Percentiles rank a stretch among this genome's conserved stretches.
Conservation (phyloP, 2,329 filamentous ascomycete genomes). For the Paecilomyces sp. region DNA sequence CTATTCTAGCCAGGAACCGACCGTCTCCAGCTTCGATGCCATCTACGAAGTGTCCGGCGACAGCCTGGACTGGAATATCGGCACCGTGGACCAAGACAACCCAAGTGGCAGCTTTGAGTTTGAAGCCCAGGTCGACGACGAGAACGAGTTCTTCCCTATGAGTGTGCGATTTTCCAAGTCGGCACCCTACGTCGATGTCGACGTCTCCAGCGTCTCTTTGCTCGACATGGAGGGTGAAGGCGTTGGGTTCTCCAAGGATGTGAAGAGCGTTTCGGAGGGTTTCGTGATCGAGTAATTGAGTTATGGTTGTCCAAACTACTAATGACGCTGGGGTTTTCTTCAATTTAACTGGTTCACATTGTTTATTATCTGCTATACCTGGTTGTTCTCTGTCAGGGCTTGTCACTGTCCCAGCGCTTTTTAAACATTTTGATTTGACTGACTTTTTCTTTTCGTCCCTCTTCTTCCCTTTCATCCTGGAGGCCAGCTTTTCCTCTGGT, state of each 20-base stretch:
- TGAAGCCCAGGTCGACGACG: constrained; percentile 79
- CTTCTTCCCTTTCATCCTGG: not conserved
- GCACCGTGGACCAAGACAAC: constrained; percentile 75
- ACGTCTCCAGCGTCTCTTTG: constrained; percentile 53
- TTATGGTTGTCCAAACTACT: not conserved
- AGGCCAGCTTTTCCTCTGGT: not conserved
- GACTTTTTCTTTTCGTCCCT: not conserved
- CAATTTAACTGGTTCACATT: not conserved
- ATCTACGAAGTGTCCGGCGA: constrained; percentile 91
- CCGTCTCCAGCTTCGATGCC: constrained; percentile 87
- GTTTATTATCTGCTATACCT: not conserved
- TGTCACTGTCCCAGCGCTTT: not conserved
- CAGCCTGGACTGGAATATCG: constrained; percentile 88
- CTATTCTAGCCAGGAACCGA: constrained; percentile 75
- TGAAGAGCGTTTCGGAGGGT: constrained; percentile 37
- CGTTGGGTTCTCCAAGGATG: constrained; percentile 38
- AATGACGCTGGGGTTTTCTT: not conserved
- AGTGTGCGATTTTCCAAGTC: constrained; percentile 80
- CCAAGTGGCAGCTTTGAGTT: constrained; percentile 88
- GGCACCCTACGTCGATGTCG: constrained; percentile 81
- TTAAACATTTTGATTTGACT: not conserved
- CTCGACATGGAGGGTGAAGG: constrained; percentile 39
- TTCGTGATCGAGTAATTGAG: constrained; percentile 37
- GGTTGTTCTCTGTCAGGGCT: not conserved
- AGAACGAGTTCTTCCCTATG: constrained; percentile 98